Conservation (phyloP, 768 basidiomycete species). For the Pulveroboletus frians region DNA sequence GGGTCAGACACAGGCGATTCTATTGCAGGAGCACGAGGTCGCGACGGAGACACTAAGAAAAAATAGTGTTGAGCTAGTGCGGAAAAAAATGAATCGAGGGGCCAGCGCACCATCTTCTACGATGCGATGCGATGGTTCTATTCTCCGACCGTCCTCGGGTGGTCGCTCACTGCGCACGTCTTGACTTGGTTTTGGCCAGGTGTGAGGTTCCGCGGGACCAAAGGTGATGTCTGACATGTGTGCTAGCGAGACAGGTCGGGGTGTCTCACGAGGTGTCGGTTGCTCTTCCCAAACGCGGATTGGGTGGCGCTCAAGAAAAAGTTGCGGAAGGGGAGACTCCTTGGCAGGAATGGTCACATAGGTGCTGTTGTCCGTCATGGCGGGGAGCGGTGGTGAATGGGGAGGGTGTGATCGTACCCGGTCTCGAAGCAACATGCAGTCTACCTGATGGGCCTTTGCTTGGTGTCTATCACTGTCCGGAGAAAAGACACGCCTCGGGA, state of each 20-base stretch:
- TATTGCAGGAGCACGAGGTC: neutral
- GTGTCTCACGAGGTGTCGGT: constrained; percentile 6
- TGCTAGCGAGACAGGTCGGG: constrained; percentile 13
- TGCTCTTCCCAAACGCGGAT: constrained; percentile 27
- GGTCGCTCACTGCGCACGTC: neutral
- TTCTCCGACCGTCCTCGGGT: neutral
- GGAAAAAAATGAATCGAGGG: neutral
- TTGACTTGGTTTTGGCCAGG: neutral
- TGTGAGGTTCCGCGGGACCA: neutral
- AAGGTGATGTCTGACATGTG: neutral
- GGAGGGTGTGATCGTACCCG: constrained; percentile 6
- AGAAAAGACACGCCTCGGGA: neutral
- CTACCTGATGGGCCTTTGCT: neutral
- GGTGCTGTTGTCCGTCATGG: neutral
- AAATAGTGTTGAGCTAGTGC: constrained; percentile 4
- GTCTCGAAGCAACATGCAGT: neutral
- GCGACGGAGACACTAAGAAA: neutral
- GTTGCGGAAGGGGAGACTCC: neutral
- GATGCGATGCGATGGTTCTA: neutral
- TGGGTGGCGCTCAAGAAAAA: constrained; percentile 18
- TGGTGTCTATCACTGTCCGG: constrained; percentile 7
- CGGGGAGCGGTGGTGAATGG: neutral
- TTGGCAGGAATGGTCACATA: neutral
- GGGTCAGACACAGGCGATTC: neutral
- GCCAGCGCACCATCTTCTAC: constrained; percentile 8